Evolutionary conservation across 177 flowering plant species (phyloP).

Genomic region (Telopea speciosissima): DNA sequence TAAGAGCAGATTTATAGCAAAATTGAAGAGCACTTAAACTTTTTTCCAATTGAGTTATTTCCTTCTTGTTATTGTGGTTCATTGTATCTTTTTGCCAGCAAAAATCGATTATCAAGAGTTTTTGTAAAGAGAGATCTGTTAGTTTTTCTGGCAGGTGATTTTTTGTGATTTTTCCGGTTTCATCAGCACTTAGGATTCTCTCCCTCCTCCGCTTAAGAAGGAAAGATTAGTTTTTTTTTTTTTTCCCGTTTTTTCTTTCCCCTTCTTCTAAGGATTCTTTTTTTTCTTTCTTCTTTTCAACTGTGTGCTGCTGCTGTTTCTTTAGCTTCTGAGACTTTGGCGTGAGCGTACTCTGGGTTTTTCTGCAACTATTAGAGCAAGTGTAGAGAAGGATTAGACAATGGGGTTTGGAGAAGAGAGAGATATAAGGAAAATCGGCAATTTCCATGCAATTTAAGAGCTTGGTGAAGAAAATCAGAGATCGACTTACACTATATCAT

Average conservation of each 20-base stretch:
- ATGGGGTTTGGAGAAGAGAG: slow-evolving; percentile 4
- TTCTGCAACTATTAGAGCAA: background rate
- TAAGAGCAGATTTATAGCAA: too few relatives aligned
- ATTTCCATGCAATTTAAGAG: background rate
- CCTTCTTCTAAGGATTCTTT: background rate
- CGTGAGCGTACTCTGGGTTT: background rate
- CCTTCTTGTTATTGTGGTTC: too few relatives aligned
- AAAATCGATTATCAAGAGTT: too few relatives aligned
- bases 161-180: too few relatives aligned
- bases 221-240: too few relatives aligned
- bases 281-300: background rate
- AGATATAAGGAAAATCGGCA: background rate
- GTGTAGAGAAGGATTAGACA: slow-evolving; percentile 2
- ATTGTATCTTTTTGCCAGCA: too few relatives aligned
- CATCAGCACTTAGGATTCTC: too few relatives aligned
- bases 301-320: background rate
- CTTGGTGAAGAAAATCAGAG: background rate
- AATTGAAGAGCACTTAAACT: too few relatives aligned
- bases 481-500: background rate
- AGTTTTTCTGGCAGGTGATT: background rate
- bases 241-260: background rate
- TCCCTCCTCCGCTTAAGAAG: too few relatives aligned
- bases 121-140: background rate
- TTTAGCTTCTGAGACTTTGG: background rate
- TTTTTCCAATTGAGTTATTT: too few relatives aligned